Evolutionary conservation across 2,329 filamentous ascomycete genomes (phyloP).

Genomic region (Botrytis porri): DNA sequence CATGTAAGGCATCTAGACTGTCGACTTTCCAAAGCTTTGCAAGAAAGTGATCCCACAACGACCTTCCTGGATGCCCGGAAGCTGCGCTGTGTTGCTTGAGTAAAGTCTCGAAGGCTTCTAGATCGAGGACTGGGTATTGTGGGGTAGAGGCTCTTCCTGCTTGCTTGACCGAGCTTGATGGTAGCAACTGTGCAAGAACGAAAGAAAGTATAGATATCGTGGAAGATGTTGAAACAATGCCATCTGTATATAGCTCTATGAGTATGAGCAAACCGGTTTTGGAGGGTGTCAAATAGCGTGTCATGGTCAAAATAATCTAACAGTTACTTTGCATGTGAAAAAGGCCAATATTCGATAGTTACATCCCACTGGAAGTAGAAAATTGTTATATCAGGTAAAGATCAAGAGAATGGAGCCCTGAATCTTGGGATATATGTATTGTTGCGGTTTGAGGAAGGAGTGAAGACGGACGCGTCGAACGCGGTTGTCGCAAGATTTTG

Average conservation of each 20-base stretch:
- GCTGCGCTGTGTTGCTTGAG: slow-evolving; percentile 51
- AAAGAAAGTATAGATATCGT: slow-evolving; percentile 76
- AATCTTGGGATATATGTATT: not conserved
- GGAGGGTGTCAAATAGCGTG: slow-evolving; percentile 81
- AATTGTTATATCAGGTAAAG: not conserved
- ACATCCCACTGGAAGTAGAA: not conserved
- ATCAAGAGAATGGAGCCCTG: not conserved
- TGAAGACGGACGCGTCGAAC: slow-evolving; percentile 7
- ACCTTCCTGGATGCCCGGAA: slow-evolving; percentile 65
- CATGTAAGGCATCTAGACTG: slow-evolving; percentile 75
- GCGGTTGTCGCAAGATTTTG: slow-evolving; percentile 1
- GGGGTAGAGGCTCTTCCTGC: slow-evolving; percentile 23
- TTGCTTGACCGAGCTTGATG: slow-evolving; percentile 41
- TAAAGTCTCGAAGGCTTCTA: slow-evolving; percentile 59
- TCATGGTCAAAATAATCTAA: slow-evolving; percentile 49
- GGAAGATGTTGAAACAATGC: slow-evolving; percentile 64
- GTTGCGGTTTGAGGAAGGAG: not conserved
- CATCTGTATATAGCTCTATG: slow-evolving; percentile 76
- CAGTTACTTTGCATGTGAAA: not conserved
- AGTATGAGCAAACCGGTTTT: slow-evolving; percentile 81
- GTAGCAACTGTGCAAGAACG: slow-evolving; percentile 67
- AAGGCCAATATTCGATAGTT: not conserved
- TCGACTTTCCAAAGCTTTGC: slow-evolving; percentile 79
- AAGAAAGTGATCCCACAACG: slow-evolving; percentile 85
- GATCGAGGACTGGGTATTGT: slow-evolving; percentile 50